Evolutionary conservation across 1,284 basidiomycete genomes (phyloP).

Genomic region (Rhodotorula mucilaginosa): DNA sequence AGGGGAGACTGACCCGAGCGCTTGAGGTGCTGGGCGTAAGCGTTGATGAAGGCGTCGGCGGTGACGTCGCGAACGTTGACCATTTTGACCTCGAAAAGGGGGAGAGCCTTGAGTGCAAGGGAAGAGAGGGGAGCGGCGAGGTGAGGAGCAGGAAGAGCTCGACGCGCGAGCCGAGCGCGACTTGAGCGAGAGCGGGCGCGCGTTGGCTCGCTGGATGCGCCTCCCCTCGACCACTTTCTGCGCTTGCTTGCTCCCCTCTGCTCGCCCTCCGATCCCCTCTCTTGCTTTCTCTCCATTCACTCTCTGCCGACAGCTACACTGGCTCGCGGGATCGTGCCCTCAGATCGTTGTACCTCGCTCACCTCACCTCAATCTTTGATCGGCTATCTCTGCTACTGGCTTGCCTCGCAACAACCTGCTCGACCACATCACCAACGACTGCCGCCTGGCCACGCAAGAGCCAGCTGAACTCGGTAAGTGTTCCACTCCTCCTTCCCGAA

Average conservation of each 20-base stretch:
- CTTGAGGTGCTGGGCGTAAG: slow-evolving; percentile 70
- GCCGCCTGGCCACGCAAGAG: too few relatives aligned
- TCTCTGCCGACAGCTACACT: not conserved
- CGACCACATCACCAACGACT: too few relatives aligned
- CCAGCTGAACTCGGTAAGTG: too few relatives aligned
- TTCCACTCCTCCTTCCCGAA: too few relatives aligned
- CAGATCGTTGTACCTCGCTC: not conserved
- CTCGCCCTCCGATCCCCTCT: not conserved
- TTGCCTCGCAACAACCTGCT: too few relatives aligned
- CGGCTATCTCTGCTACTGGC: too few relatives aligned
- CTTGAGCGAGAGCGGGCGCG: not conserved
- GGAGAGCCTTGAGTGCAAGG: slow-evolving; percentile 28
- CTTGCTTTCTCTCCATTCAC: not conserved
- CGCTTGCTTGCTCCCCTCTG: not conserved
- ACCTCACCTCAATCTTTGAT: not conserved
- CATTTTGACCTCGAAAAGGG: slow-evolving; percentile 15
- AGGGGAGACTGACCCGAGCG: slow-evolving; percentile 24
- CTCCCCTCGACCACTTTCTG: not conserved
- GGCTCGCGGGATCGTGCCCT: not conserved
- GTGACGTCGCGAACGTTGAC: slow-evolving; percentile 49
- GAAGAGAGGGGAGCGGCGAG: slow-evolving; percentile 18
- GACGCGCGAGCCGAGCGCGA: not conserved
- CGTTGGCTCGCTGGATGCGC: not conserved
- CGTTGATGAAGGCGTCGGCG: slow-evolving; percentile 64
- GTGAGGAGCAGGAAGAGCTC: not conserved